A percentile compares a stretch with the other conserved stretches of the same genome.
phyloP scores from a whole-genome alignment of 2,329 filamentous ascomycete genomes.

The Bipolaris sorokiniana region DNA sequence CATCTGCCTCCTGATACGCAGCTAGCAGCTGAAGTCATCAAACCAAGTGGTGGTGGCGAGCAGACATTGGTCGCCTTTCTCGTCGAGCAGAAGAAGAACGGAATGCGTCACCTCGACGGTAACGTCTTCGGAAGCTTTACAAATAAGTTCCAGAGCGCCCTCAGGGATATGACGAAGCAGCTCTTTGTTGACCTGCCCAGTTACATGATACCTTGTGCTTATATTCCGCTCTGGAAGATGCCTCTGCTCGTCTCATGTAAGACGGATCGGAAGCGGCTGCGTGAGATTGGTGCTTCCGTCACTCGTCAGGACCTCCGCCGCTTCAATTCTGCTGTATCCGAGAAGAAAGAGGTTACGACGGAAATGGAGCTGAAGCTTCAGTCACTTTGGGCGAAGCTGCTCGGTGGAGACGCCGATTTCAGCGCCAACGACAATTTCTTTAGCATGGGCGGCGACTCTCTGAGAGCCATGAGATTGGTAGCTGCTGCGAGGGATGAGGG shows the following conservation, averaged over 20 bases:
- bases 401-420: slow-evolving; percentile 43
- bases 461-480: slow-evolving; percentile 63
- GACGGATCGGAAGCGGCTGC: slow-evolving; percentile 45
- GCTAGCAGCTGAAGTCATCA: slow-evolving; percentile 59
- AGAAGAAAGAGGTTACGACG: slow-evolving; percentile 53
- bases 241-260: slow-evolving; percentile 46
- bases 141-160: slow-evolving; percentile 35
- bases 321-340: slow-evolving; percentile 38
- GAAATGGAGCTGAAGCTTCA: slow-evolving; percentile 41
- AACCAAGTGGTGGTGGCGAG: slow-evolving; percentile 41
- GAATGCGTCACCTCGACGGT: slow-evolving; percentile 40
- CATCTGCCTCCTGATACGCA: slow-evolving; percentile 47
- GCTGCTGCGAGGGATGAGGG: slow-evolving; percentile 59
- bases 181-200: slow-evolving; percentile 38
- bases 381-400: slow-evolving; percentile 40
- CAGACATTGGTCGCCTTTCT: slow-evolving; percentile 45
- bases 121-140: slow-evolving; percentile 42
- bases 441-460: slow-evolving; percentile 58
- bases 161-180: slow-evolving; percentile 40
- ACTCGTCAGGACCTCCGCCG: slow-evolving; percentile 41
- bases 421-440: slow-evolving; percentile 52
- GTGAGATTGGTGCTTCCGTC: slow-evolving; percentile 41
- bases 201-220: slow-evolving; percentile 48
- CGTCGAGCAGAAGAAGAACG: slow-evolving; percentile 38
- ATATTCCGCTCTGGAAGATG: slow-evolving; percentile 47